Conservation (phyloP, 1,284 basidiomycete species). For the Xerocomus amazonicus region DNA sequence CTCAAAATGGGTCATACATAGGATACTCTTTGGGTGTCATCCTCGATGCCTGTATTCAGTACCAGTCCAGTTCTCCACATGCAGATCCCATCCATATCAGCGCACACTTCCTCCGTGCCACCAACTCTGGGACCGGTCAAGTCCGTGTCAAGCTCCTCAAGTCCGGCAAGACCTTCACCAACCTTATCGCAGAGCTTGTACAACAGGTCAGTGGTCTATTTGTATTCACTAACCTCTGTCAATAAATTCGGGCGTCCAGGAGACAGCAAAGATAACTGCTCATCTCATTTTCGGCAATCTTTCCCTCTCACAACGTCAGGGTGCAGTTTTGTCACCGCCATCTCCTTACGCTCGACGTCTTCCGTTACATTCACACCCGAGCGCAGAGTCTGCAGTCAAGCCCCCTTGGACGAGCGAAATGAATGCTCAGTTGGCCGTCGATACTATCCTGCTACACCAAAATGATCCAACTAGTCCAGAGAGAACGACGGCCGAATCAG, state of each 20-base stretch:
- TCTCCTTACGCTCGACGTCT: conserved; percentile 53
- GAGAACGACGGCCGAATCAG: conserved; percentile 35
- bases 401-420: conserved; percentile 36
- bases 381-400: conserved; percentile 27
- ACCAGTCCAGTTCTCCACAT: conserved; percentile 46
- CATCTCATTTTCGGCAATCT: conserved; percentile 58
- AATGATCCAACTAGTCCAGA: conserved; percentile 36
- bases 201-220: conserved; percentile 44
- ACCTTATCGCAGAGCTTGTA: conserved; percentile 51
- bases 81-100: conserved; percentile 56
- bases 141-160: conserved; percentile 46
- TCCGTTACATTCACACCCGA: conserved; percentile 52
- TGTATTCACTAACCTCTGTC: not conserved
- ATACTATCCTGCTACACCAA: conserved; percentile 38
- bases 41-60: conserved; percentile 49
- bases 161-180: conserved; percentile 49
- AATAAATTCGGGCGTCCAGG: conserved; percentile 33
- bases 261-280: conserved; percentile 42
- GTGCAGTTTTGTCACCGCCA: conserved; percentile 41
- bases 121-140: conserved; percentile 39
- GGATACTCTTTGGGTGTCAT: conserved; percentile 57
- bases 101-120: conserved; percentile 52
- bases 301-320: conserved; percentile 27
- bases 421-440: conserved; percentile 38
- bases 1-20: conserved; percentile 22